These are phyloP conservation scores for Puccinia horiana DNA, from an alignment of 1,284 basidiomycete species.

Conservation along the genomic window DNA sequence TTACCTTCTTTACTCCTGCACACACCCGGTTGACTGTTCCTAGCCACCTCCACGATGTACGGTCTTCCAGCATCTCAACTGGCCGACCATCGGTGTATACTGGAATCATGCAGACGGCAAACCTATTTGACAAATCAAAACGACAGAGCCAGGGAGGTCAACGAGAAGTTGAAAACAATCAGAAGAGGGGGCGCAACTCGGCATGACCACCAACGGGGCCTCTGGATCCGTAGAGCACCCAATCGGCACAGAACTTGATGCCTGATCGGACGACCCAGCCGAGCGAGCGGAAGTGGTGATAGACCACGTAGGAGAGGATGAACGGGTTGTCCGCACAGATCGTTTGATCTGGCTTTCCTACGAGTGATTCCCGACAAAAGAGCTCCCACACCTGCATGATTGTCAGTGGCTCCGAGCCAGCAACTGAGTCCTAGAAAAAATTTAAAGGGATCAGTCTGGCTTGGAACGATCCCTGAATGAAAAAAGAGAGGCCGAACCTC, in stretches of 20 bases:
- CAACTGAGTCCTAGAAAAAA: slow-evolving; percentile 45
- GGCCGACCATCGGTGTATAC: slow-evolving; percentile 73
- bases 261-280: slow-evolving; percentile 98
- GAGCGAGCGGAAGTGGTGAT: slow-evolving; percentile 92
- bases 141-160: neutral
- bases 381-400: slow-evolving; percentile 37
- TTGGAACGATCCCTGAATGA: slow-evolving; percentile 25
- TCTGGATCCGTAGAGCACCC: slow-evolving; percentile 74
- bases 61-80: slow-evolving; percentile 63
- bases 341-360: slow-evolving; percentile 41
- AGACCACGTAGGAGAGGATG: slow-evolving; percentile 82
- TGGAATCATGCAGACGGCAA: slow-evolving; percentile 83
- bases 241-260: slow-evolving; percentile 96
- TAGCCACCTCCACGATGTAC: slow-evolving; percentile 90
- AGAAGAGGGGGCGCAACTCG: slow-evolving; percentile 67
- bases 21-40: slow-evolving; percentile 96
- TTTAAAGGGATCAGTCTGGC: neutral
- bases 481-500: slow-evolving; percentile 36
- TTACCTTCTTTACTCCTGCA: slow-evolving; percentile 91
- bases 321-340: slow-evolving; percentile 78
- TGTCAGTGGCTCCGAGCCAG: slow-evolving; percentile 45
- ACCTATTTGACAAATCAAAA: slow-evolving; percentile 65
- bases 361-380: slow-evolving; percentile 34
- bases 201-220: slow-evolving; percentile 95
- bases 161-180: slow-evolving; percentile 28